Evolutionary conservation across 1,139 yeast genomes (phyloP).

Genomic region (Yamadazyma aaseri): DNA sequence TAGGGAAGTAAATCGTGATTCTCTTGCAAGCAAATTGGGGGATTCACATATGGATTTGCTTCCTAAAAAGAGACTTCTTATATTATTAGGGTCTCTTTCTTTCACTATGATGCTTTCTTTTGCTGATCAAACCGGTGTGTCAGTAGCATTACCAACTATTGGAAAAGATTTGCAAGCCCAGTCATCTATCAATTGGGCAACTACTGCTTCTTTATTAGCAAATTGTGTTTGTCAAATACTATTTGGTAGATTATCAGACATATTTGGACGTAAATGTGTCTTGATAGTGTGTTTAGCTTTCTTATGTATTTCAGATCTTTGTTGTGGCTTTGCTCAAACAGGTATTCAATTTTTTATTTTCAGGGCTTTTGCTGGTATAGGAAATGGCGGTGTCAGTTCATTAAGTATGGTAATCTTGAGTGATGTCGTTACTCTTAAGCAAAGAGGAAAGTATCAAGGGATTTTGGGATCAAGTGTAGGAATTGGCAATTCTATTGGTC

Average conservation of each 20-base stretch:
- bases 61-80: constrained; percentile 29
- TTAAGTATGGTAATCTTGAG: constrained; percentile 41
- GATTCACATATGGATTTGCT: constrained; percentile 37
- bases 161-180: constrained; percentile 37
- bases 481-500: constrained; percentile 52
- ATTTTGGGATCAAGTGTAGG: constrained; percentile 46
- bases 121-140: constrained; percentile 46
- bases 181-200: constrained; percentile 50
- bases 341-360: constrained; percentile 41
- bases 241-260: constrained; percentile 44
- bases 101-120: constrained; percentile 27
- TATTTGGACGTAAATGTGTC: constrained; percentile 41
- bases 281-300: constrained; percentile 30
- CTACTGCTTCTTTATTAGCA: constrained; percentile 47
- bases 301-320: constrained; percentile 35
- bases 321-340: constrained; percentile 41
- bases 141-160: constrained; percentile 37
- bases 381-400: constrained; percentile 43
- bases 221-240: constrained; percentile 46
- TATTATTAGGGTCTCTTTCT: constrained; percentile 28
- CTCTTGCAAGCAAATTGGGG: constrained; percentile 31
- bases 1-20: constrained; percentile 11
- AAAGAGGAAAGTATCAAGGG: constrained; percentile 44
- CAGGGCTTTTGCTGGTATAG: constrained; percentile 45
- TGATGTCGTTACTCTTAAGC: constrained; percentile 42